Base-by-base conservation (phyloP, 257 asterid genomes). In the Solanum chilense region DNA sequence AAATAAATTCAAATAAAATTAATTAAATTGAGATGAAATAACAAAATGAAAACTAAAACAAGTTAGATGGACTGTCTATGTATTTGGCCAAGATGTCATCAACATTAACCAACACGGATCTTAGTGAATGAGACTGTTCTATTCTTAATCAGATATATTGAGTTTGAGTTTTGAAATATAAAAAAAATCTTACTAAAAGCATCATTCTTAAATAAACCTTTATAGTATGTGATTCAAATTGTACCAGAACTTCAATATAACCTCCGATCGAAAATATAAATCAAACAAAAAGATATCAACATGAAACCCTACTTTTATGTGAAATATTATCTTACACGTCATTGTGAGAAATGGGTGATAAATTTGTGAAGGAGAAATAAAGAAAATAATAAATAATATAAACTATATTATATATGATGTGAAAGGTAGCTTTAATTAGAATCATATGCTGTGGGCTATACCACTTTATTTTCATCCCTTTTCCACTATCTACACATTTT, bases 121-220 rank as follows among this genome's bases (percentile, higher is more conserved):
- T 20, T 49, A 49, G 23, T 16, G 6, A 16, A 9, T 49, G 21
- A 49, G 3, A 15, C 1, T 16, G 9, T 15, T 6, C 9, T 49
- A 16, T 49, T 0, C 4, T 2, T 49, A 49, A 49, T 49, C 16
- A 49, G 0, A 49, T 49, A 5, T 49, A 15, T 16, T 0, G 0
- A 49, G 0, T 49, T 49, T 49, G 3, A 49, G 0, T 6, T 15
- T 15, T 49, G 1, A 15, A 15, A 7, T 49, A 49, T 49, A 21
- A 49, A 15, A 49, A 37, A 6, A 15, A 0, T 49, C 0, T 2
- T 15, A 0, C 5, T 15, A 5, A 0, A 49, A 5, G 3, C 6
- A 49, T 49, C 23, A 15, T 49, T 49, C 0, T 7, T 16, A 49
- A 49, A 16, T 16, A 1, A 49, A 16, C 1, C 0, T 49, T 49